Evolutionary conservation across 2,329 filamentous ascomycete genomes (phyloP), one percentile per base, ranked within the genome.

Genomic region (Ophiostoma pallidulum): DNA sequence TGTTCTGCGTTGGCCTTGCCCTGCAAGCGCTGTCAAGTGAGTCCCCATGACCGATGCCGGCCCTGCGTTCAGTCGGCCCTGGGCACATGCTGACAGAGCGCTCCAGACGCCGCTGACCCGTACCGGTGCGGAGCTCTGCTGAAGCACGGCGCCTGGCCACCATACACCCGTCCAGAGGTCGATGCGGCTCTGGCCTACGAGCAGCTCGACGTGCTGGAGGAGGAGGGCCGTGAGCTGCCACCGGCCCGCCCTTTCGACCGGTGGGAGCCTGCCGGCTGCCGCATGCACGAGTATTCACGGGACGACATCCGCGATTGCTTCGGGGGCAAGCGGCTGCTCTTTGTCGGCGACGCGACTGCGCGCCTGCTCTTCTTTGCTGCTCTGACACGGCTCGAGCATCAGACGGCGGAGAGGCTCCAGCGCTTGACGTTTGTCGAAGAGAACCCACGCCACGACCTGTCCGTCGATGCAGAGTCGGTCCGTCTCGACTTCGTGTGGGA

Each of bases 191-290:
- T n/a, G 2, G 47, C 38, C 16, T 49, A 49, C 16, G 51, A 53
- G 28, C 40, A 40, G 39, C 50, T 54, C n/a, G 39, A 39, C 24
- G 14, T 18, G 2, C 13, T 48, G 41, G 9, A 44, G 28, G 26
- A 22, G 16, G 14, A 41, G 3, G 49, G 49, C 20, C 33, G 44
- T 58, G 50, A 57, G 58, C 54, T 51, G 54, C 51, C 50, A 49
- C 56, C 41, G 8, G 41, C 38, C 35, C 52, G 49, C 12, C 38
- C 47, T 0, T 73, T 70, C 54, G 62, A 66, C 29, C 67, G 70
- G 53, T 82, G 79, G 79, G 74, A 80, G 48, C 74, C 78, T 4
- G 67, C 68, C 19, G 75, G 75, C 22, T 84, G 80, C 61, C 72
- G 75, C 51, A 66, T 81, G 57, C 71, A 75, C 51, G 63, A 72